These are phyloP conservation scores for Pythium myriotylum DNA, from an alignment of 352 stramenopile species.

Conservation along the genomic window DNA sequence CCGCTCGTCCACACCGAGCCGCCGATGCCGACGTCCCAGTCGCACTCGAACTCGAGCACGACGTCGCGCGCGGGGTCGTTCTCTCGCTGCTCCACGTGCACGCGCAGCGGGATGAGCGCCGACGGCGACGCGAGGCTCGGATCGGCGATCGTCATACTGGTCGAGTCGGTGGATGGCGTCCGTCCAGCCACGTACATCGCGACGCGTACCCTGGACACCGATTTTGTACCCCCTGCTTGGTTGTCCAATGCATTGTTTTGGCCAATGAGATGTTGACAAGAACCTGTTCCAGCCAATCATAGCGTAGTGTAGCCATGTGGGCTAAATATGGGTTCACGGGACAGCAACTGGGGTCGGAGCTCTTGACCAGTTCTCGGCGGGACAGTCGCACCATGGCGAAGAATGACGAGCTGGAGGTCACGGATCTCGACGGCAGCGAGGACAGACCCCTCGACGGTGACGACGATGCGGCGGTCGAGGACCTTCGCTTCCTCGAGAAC, in stretches of 20 bases:
- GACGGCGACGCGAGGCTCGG: neutral
- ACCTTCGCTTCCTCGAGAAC: constrained; percentile 64
- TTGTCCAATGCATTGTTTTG: constrained; percentile 1
- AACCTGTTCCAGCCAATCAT: neutral
- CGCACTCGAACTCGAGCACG: constrained; percentile 68
- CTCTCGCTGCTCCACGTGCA: constrained; percentile 40
- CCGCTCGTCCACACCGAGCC: constrained; percentile 85
- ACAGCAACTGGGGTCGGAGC: neutral
- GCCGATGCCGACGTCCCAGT: constrained; percentile 83
- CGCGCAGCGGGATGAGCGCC: constrained; percentile 45
- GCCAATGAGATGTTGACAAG: neutral
- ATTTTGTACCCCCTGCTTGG: neutral
- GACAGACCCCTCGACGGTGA: constrained; percentile 4
- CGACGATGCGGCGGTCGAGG: constrained; percentile 17
- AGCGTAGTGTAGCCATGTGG: constrained; percentile 6
- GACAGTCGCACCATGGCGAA: neutral
- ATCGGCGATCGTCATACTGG: constrained; percentile 5
- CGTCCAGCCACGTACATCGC: constrained; percentile 11
- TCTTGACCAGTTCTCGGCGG: neutral
- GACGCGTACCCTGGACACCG: neutral
- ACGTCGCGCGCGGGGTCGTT: constrained; percentile 11
- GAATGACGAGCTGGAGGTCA: constrained; percentile 34
- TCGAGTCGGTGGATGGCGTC: neutral
- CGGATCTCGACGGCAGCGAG: constrained; percentile 31
- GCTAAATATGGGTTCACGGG: constrained; percentile 9